A percentile compares a stretch with the other conserved stretches of the same genome.
Evolutionary conservation across 495 filamentous ascomycete species (phyloP).

Genomic region (Clavariopsis aquatica): DNA sequence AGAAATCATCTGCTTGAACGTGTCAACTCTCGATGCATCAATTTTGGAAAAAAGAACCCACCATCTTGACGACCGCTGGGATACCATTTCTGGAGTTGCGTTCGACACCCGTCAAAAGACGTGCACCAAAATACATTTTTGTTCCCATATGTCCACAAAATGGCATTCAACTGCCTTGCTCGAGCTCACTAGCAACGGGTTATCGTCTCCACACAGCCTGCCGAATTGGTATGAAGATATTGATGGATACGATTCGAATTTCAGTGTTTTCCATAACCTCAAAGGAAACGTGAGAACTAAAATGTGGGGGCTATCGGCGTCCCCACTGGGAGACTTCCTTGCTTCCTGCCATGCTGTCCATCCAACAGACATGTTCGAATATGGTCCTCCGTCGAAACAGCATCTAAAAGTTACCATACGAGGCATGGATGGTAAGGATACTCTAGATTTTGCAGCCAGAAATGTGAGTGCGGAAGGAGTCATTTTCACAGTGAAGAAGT

Average conservation of each 20-base stretch:
- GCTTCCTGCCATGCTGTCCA: conserved; percentile 52
- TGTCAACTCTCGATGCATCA: conserved; percentile 17
- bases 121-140: conserved; percentile 21
- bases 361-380: conserved; percentile 57
- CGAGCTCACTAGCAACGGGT: conserved; percentile 5
- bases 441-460: conserved; percentile 12
- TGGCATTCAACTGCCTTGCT: conserved; percentile 13
- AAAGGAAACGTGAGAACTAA: conserved; percentile 49
- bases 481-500: conserved; percentile 27
- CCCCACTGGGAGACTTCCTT: conserved; percentile 47
- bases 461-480: conserved; percentile 20
- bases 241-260: conserved; percentile 35
- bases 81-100: conserved; percentile 31
- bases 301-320: conserved; percentile 52
- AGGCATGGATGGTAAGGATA: conserved; percentile 37
- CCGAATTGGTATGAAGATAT: conserved; percentile 31
- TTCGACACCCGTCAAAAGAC: conserved; percentile 2
- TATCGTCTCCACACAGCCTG: background rate
- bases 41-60: background rate
- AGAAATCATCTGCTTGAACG: conserved; percentile 13
- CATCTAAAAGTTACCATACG: conserved; percentile 42
- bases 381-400: conserved; percentile 49
- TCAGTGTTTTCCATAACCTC: conserved; percentile 52
- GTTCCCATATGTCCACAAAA: conserved; percentile 22
- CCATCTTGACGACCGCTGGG: conserved; percentile 30